phyloP scores from a whole-genome alignment of 2,329 filamentous ascomycete species.

The Verticillium zaregamsianum region DNA sequence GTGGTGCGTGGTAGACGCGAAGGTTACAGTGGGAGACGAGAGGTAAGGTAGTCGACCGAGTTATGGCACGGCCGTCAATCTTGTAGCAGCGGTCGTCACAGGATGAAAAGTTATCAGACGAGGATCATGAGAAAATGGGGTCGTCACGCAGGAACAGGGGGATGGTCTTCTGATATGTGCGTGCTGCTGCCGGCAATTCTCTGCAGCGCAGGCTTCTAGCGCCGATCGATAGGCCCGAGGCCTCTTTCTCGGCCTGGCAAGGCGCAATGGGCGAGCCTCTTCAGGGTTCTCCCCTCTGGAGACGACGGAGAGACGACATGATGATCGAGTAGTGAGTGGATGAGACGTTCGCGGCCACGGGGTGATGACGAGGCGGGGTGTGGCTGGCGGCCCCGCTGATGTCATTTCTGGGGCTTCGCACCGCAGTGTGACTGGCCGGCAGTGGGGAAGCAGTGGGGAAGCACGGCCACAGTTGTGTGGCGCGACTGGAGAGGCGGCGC shows the following conservation, averaged over 20 bases:
- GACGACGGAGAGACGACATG: neutral
- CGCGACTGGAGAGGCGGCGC: neutral
- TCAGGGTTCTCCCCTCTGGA: neutral
- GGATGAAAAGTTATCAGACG: neutral
- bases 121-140: neutral
- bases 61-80: neutral
- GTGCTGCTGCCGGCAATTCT: neutral
- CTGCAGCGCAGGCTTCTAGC: neutral
- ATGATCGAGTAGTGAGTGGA: neutral
- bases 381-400: constrained; percentile 1
- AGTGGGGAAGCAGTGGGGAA: neutral
- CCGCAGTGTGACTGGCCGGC: neutral
- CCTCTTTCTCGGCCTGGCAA: neutral
- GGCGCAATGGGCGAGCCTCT: neutral
- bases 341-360: neutral
- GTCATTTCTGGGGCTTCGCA: neutral
- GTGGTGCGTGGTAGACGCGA: neutral
- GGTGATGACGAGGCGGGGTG: neutral
- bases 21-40: neutral
- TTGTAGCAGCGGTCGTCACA: neutral
- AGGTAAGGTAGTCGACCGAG: neutral
- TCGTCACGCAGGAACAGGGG: neutral
- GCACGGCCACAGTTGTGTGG: neutral
- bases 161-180: neutral
- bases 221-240: neutral